A percentile compares a stretch with the other conserved stretches of the same genome.
Evolutionary conservation across 2,329 filamentous ascomycete genomes (phyloP).

Genomic region (Diplocarpon mali): DNA sequence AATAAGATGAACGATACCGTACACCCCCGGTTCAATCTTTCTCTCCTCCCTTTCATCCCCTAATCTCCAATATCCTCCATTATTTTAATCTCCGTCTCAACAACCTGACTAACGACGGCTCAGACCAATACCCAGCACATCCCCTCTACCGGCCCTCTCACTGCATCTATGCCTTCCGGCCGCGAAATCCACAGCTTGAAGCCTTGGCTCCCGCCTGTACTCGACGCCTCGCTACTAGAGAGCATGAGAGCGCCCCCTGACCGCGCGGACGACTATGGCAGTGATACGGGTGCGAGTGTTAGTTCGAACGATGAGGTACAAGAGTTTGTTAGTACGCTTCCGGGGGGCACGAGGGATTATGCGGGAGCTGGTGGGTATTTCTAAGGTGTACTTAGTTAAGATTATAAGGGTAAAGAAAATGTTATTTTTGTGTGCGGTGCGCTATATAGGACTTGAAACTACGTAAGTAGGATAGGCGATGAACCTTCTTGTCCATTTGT

Average conservation of each 20-base stretch:
- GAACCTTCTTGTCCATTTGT: too few species aligned
- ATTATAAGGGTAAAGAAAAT: too few species aligned
- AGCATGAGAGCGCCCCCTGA: conserved; percentile 46
- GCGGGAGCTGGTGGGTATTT: conserved; percentile 23
- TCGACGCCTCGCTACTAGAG: conserved; percentile 56
- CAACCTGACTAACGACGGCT: conserved; percentile 2
- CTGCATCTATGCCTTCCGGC: conserved; percentile 75
- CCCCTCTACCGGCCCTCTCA: conserved; percentile 57
- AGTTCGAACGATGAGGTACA: conserved; percentile 34
- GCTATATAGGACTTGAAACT: too few species aligned
- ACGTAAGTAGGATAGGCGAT: too few species aligned
- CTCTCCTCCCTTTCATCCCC: too few species aligned
- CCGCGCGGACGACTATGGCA: conserved; percentile 32
- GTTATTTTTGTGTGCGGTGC: too few species aligned
- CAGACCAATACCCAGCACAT: conserved; percentile 73
- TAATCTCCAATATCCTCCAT: too few species aligned
- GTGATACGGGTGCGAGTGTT: conserved; percentile 18
- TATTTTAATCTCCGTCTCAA: conserved; percentile 22
- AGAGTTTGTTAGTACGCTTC: conserved; percentile 38
- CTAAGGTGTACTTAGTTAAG: conserved; percentile 6
- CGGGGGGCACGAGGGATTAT: conserved; percentile 35
- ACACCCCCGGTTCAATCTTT: conserved; percentile 14
- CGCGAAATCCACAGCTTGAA: conserved; percentile 71
- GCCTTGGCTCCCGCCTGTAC: conserved; percentile 50
- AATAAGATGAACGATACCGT: conserved; percentile 87